Evolutionary conservation across 169 alveolate species (phyloP), one percentile per base, ranked within the genome.

Genomic region (Cryptosporidium sp.): DNA sequence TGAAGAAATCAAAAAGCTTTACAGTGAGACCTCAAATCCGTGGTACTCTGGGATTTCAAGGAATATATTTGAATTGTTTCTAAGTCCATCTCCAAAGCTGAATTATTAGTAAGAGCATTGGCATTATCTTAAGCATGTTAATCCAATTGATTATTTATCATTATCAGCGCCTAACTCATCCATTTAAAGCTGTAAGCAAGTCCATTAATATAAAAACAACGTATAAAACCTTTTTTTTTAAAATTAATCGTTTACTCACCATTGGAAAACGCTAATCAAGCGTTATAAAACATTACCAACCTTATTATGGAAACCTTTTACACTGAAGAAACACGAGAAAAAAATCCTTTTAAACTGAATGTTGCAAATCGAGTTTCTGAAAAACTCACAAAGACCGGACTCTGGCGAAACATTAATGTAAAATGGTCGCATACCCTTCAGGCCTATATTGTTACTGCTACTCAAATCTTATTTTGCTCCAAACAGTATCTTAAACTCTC

Each of bases 11-110:
- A 80, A 59, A 29, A 39, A 48, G 16, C 55, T 52, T 37, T 80
- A 62, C 45, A 62, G n/a, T 33, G 89, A 80, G 26, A 80, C 67
- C 10, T 80, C 89, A 23, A 80, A 80, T 65, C 89, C 89, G 3
- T 80, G 89, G 89, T 62, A 61, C 7, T 80, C 89, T 65, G 89
- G 89, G 39, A 62, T 80, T 10, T 45, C 65, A 8, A 29, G 89
- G 51, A 80, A 80, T 65, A 37, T 80, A 18, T 5, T 18, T 21
- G 80, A 80, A 50, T 43, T 80, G 35, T 41, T 80, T 29, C 23
- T 74, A 37, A 59, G 71, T 39, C 70, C 70, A 18, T 10, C 86
- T 10, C 86, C 43, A 12, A 74, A 55, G 18, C 29, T 55, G 14
- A 55, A 16, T 26, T 55, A 55, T 16, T n/a, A 26, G 35, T 9